Evolutionary conservation across 305 asterid genomes (phyloP).

Genomic region (Fraxinus greggii): DNA sequence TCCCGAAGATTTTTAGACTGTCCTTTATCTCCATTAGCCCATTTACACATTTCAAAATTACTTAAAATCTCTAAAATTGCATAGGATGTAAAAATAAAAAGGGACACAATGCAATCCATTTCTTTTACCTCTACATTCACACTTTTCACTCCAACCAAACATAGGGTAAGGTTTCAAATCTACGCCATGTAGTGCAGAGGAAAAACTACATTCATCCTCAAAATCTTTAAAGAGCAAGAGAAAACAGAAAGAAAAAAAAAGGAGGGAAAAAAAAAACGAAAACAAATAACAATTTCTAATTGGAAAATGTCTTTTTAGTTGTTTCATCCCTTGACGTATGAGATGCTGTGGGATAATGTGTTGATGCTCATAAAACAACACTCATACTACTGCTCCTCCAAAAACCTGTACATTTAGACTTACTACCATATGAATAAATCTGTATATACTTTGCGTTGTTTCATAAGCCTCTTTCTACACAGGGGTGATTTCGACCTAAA

Average conservation of each 20-base stretch:
- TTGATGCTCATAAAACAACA: background rate
- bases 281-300: background rate
- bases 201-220: background rate
- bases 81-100: background rate
- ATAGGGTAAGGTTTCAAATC: background rate
- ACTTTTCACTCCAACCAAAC: background rate
- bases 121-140: background rate
- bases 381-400: background rate
- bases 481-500: slow-evolving; percentile 85
- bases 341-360: background rate
- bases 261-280: too few species aligned
- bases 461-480: slow-evolving; percentile 23
- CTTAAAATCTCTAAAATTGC: background rate
- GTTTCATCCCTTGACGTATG: background rate
- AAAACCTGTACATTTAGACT: background rate
- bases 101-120: background rate
- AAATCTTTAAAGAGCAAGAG: background rate
- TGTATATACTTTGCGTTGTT: background rate
- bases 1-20: background rate
- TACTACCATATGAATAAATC: background rate
- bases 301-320: background rate
- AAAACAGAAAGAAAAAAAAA: background rate
- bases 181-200: background rate
- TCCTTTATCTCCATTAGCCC: background rate
- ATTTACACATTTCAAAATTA: background rate